Evolutionary conservation across 73 alveolate species (phyloP), one percentile per base, ranked within the genome.

Genomic region (Tetrahymena elliotti): DNA sequence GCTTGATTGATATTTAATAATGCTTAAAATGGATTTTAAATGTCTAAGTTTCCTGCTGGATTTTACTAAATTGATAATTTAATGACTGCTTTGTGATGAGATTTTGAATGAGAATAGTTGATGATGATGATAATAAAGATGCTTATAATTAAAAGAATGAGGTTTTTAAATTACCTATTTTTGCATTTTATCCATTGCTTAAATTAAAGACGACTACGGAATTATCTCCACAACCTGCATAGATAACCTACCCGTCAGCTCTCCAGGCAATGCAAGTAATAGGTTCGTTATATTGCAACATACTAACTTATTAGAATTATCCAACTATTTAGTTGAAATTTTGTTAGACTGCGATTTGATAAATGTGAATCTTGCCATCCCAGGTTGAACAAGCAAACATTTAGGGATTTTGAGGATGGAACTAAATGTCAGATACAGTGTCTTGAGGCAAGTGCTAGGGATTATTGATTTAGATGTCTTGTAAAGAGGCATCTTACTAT

Each of bases 331-430:
- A 33, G 92, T 94, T 94, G 35, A 82, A 94, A 35, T 94, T 93
- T 94, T 83, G 92, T 68, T 53, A 37, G 35, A 94, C 38, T n/a
- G 83, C 83, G 83, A 82, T 84, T 83, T 94, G 31, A 35, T 94
- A 94, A 39, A 94, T 83, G 84, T 93, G 83, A 68, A 94, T 94
- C 35, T 53, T 33, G 41, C 96, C 96, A 94, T 94, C 96, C 96
- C 96, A 94, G 4, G 92, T 83, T 37, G 94, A 53, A 94, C 94
- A 39, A 34, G 93, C 96, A 35, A 94, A 82, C 34, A 94, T 47
- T 47, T 47, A 47, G 82, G 82, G 82, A 47, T 47, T 47, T 47
- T 47, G 20, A 47, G 82, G 82, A 47, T 15, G 13, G 82, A 47
- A 47, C 20, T 47, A 27, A 47, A 47, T 47, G 82, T 47, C 82